phyloP scores from a whole-genome alignment of 768 basidiomycete genomes.

The Clitopilus hobsonii region DNA sequence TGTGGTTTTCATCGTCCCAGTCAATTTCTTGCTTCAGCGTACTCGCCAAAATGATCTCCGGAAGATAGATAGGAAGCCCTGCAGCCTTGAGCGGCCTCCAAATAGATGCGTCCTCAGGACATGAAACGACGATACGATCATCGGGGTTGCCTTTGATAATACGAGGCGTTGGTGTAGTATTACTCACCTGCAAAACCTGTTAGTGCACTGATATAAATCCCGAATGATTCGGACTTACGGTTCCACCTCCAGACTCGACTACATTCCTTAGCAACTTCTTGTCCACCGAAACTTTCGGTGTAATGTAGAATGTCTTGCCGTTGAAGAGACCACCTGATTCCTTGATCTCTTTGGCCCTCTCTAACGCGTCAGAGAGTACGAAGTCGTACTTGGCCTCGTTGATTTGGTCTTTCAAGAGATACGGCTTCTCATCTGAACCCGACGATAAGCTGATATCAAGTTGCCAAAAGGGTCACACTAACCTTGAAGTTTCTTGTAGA shows the following conservation, averaged over 20 bases:
- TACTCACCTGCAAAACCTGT: conserved; percentile 29
- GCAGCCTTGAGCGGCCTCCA: conserved; percentile 55
- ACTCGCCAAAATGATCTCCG: conserved; percentile 62
- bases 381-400: conserved; percentile 68
- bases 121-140: conserved; percentile 61
- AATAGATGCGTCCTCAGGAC: conserved; percentile 53
- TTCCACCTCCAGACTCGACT: conserved; percentile 65
- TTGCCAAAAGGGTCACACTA: conserved; percentile 20
- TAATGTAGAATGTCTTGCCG: conserved; percentile 71
- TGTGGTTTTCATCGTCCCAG: conserved; percentile 45
- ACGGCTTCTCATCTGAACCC: conserved; percentile 56
- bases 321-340: conserved; percentile 49
- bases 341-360: conserved; percentile 45
- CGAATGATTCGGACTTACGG: conserved; percentile 35
- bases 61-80: conserved; percentile 56
- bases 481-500: conserved; percentile 60
- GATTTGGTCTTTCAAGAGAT: conserved; percentile 51
- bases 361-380: conserved; percentile 55
- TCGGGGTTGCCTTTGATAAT: conserved; percentile 42
- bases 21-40: conserved; percentile 65
- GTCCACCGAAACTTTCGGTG: conserved; percentile 57
- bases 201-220: conserved; percentile 1
- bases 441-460: background rate
- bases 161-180: conserved; percentile 48
- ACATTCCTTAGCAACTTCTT: conserved; percentile 63